These are phyloP conservation scores for Rhododendron ferrugineum DNA, from an alignment of 148 eudicot genomes.

Conservation along the genomic window DNA sequence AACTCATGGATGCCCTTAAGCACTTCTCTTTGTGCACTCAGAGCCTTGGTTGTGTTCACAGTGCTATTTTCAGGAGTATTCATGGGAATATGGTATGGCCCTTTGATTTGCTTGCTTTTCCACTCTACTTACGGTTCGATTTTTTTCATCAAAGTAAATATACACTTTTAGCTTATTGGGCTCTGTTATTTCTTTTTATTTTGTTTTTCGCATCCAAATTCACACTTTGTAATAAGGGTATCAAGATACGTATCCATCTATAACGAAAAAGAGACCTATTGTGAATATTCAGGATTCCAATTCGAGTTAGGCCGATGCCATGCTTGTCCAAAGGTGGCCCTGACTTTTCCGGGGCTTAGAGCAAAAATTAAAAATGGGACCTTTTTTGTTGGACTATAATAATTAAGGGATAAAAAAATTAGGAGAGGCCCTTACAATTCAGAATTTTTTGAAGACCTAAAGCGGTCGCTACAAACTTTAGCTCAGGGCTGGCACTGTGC, in stretches of 20 bases:
- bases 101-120: background rate
- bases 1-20: conserved; percentile 32
- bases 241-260: background rate
- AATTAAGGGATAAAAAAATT: too few species aligned
- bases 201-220: background rate
- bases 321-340: background rate
- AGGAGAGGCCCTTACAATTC: too few species aligned
- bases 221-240: background rate
- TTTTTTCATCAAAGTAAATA: background rate
- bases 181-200: background rate
- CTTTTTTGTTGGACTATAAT: too few species aligned
- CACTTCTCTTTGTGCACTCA: conserved; percentile 26
- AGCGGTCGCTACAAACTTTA: too few species aligned
- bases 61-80: conserved; percentile 31
- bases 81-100: conserved; percentile 44
- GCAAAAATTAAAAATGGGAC: too few species aligned
- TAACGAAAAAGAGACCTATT: too few species aligned
- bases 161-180: background rate
- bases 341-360: too few species aligned
- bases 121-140: background rate
- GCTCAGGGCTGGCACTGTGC: too few species aligned
- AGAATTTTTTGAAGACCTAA: too few species aligned
- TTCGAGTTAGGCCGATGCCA: too few species aligned
- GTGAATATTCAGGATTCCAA: too few species aligned
- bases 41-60: conserved; percentile 35